phyloP scores from a whole-genome alignment of 2,329 filamentous ascomycete species.

The Paraconiothyrium brasiliense region DNA sequence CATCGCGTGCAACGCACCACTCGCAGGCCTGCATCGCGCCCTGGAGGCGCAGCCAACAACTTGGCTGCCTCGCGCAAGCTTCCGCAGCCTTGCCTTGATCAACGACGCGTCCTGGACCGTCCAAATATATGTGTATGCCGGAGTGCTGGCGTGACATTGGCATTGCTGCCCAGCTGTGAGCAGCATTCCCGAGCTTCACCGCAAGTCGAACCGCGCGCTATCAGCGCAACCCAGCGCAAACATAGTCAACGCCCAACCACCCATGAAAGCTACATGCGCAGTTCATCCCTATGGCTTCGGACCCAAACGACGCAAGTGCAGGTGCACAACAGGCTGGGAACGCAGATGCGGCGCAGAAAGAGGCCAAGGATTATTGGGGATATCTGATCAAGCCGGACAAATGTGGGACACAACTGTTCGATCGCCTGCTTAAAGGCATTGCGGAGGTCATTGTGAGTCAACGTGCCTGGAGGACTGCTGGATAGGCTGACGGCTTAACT shows the following conservation, averaged over 20 bases:
- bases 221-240: background rate
- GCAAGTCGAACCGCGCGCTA: constrained; percentile 21
- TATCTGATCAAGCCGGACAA: constrained; percentile 62
- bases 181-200: constrained; percentile 29
- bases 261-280: constrained; percentile 24
- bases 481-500: background rate
- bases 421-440: constrained; percentile 57
- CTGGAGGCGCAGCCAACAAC: constrained; percentile 18
- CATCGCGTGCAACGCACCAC: constrained; percentile 27
- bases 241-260: background rate
- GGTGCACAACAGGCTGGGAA: constrained; percentile 30
- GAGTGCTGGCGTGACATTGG: background rate
- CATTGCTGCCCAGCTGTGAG: background rate
- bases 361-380: constrained; percentile 61
- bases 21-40: constrained; percentile 12
- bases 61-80: constrained; percentile 18
- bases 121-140: background rate
- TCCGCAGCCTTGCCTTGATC: background rate
- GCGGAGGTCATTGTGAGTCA: constrained; percentile 57
- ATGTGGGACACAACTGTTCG: constrained; percentile 58
- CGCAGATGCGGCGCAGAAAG: constrained; percentile 44
- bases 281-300: constrained; percentile 39
- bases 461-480: background rate
- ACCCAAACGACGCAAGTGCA: constrained; percentile 34
- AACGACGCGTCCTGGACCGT: background rate